A percentile compares a stretch with the other conserved stretches of the same genome.
phyloP scores from a whole-genome alignment of 208 protist species.

The Tritrichomonas musculus region DNA sequence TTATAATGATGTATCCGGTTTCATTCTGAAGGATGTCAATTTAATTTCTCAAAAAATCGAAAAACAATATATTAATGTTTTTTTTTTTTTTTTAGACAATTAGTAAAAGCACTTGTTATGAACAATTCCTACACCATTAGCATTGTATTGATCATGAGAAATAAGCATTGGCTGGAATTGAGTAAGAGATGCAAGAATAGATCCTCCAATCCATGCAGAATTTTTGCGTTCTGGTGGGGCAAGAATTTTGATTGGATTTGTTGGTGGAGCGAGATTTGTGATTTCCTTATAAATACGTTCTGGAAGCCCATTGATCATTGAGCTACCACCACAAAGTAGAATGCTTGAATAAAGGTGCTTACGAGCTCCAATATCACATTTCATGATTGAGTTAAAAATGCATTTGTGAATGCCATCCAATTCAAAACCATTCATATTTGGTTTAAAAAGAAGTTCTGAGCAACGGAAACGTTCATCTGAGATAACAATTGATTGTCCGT shows the following conservation, averaged over 20 bases:
- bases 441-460: conserved; percentile 71
- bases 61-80: too few relatives aligned
- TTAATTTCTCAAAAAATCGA: too few relatives aligned
- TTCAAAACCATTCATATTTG: conserved; percentile 53
- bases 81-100: too few relatives aligned
- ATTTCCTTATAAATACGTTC: conserved; percentile 79
- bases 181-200: conserved; percentile 80
- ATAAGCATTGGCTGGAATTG: conserved; percentile 87
- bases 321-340: conserved; percentile 53
- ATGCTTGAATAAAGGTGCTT: conserved; percentile 58
- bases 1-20: too few relatives aligned
- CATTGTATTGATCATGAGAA: conserved; percentile 75
- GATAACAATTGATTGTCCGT: conserved; percentile 56
- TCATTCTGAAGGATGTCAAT: too few relatives aligned
- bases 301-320: conserved; percentile 71
- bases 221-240: conserved; percentile 65
- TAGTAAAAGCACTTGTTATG: conserved; percentile 60
- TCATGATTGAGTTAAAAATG: conserved; percentile 57
- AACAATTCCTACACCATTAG: conserved; percentile 67
- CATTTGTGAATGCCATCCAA: conserved; percentile 56
- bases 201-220: conserved; percentile 80
- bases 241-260: conserved; percentile 54
- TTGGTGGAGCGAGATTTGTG: conserved; percentile 46
- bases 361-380: conserved; percentile 61
- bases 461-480: conserved; percentile 56